These are phyloP conservation scores for Tricholoma sp. DNA, from an alignment of 768 basidiomycete genomes.

Conservation along the genomic window DNA sequence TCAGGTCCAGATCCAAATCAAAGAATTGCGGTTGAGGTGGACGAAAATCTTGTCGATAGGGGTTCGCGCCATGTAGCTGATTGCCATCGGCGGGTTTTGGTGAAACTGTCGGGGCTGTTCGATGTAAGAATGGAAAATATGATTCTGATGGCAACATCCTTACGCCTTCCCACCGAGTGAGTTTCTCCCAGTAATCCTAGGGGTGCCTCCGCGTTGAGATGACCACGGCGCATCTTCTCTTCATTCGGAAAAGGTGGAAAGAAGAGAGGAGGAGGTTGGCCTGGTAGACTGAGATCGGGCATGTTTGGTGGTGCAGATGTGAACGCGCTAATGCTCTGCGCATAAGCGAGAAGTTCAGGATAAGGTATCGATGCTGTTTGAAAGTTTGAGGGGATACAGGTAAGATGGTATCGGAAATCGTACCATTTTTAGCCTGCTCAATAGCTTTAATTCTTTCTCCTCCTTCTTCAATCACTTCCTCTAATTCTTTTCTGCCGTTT, in stretches of 20 bases:
- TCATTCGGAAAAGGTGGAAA: conserved; percentile 91
- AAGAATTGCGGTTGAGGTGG: conserved; percentile 59
- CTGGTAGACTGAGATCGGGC: conserved; percentile 66
- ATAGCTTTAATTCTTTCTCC: conserved; percentile 67
- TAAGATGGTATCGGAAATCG: conserved; percentile 7
- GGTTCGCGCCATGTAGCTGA: conserved; percentile 51
- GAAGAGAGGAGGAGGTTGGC: conserved; percentile 74
- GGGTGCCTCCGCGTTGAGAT: conserved; percentile 75
- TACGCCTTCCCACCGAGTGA: conserved; percentile 75
- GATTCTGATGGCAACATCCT: conserved; percentile 17
- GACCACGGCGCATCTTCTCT: conserved; percentile 84
- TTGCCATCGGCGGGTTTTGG: conserved; percentile 45
- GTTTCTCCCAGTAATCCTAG: conserved; percentile 77
- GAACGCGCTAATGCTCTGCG: conserved; percentile 79
- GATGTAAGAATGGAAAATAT: conserved; percentile 7
- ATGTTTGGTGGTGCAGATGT: conserved; percentile 88
- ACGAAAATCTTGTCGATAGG: conserved; percentile 68
- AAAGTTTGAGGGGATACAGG: not conserved
- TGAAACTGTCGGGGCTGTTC: conserved; percentile 55
- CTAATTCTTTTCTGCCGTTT: conserved; percentile 62
- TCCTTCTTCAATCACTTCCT: conserved; percentile 69
- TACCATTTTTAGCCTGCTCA: conserved; percentile 68
- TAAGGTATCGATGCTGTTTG: conserved; percentile 70
- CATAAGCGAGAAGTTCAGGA: conserved; percentile 78
- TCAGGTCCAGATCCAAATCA: conserved; percentile 80